These are phyloP conservation scores for Trichoderma hamatum DNA, from an alignment of 2,329 filamentous ascomycete species.

Conservation along the genomic window DNA sequence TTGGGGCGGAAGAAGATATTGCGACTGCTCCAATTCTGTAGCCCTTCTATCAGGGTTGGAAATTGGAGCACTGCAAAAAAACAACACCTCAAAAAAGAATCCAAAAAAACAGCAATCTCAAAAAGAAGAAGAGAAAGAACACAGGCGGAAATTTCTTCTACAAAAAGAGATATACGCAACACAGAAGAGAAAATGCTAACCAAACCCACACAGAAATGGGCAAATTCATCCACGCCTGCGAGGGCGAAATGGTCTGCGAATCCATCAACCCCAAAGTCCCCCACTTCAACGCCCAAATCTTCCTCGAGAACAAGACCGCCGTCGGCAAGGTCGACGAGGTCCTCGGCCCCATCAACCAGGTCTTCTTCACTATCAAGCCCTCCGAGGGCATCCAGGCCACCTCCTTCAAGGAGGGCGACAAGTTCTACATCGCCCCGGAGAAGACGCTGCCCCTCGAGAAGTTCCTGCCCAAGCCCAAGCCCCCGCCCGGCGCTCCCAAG, in stretches of 20 bases:
- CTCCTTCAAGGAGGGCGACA: conserved; percentile 95
- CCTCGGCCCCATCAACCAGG: conserved; percentile 94
- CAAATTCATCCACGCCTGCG: conserved; percentile 88
- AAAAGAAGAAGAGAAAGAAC: neutral
- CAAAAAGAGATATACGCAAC: neutral
- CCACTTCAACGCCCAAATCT: conserved; percentile 99
- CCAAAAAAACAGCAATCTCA: neutral
- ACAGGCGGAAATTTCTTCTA: neutral
- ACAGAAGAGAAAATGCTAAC: neutral
- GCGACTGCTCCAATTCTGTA: neutral
- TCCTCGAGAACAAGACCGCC: conserved; percentile 96
- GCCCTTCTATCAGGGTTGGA: neutral
- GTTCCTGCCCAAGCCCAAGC: conserved; percentile 95
- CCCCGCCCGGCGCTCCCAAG: conserved; percentile 64
- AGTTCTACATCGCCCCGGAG: conserved; percentile 93
- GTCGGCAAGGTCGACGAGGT: conserved; percentile 99
- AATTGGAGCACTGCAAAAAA: neutral
- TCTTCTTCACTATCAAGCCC: conserved; percentile 98
- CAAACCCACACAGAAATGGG: conserved; percentile 69
- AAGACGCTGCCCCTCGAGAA: conserved; percentile 93
- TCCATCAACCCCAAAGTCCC: conserved; percentile 94
- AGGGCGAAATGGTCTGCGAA: conserved; percentile 97
- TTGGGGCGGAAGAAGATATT: neutral
- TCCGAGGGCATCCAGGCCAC: conserved; percentile 93
- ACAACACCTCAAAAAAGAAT: neutral